Evolutionary conservation across 2,329 filamentous ascomycete species (phyloP).

Genomic region (Clarireedia paspali): DNA sequence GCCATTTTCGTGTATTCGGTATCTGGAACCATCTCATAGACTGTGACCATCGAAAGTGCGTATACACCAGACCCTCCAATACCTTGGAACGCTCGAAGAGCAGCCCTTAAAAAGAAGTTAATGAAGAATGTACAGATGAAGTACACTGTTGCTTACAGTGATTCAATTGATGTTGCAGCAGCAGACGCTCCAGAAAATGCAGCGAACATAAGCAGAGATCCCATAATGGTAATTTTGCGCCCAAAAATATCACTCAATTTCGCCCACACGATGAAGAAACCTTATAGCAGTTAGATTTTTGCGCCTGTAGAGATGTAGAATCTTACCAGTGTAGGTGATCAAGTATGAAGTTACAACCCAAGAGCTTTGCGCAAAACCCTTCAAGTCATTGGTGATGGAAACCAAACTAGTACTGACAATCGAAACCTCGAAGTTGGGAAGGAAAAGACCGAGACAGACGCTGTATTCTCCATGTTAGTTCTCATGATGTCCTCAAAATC

Average conservation of each 20-base stretch:
- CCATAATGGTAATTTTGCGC: not conserved
- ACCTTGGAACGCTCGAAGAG: conserved; percentile 30
- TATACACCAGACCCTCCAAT: conserved; percentile 39
- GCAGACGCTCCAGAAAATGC: conserved; percentile 1
- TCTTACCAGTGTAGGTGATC: conserved; percentile 8
- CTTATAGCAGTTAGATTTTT: not conserved
- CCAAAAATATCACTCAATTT: conserved; percentile 1
- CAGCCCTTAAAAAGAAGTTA: not conserved
- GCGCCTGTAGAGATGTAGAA: not conserved
- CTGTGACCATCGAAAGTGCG: not conserved
- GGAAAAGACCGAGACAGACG: not conserved
- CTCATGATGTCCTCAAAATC: not conserved
- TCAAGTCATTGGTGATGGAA: conserved; percentile 6
- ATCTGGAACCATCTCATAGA: not conserved
- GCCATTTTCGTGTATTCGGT: conserved; percentile 22
- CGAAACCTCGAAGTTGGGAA: conserved; percentile 2
- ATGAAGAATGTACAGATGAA: not conserved
- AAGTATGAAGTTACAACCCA: conserved; percentile 8
- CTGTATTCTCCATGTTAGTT: not conserved
- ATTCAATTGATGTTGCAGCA: not conserved
- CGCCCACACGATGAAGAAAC: conserved; percentile 1
- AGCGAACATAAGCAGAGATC: not conserved
- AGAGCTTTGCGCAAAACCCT: not conserved
- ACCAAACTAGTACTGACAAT: not conserved
- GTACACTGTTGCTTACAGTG: not conserved